Evolutionary conservation across 2,329 filamentous ascomycete species (phyloP).

Genomic region (Fusarium tupiense): DNA sequence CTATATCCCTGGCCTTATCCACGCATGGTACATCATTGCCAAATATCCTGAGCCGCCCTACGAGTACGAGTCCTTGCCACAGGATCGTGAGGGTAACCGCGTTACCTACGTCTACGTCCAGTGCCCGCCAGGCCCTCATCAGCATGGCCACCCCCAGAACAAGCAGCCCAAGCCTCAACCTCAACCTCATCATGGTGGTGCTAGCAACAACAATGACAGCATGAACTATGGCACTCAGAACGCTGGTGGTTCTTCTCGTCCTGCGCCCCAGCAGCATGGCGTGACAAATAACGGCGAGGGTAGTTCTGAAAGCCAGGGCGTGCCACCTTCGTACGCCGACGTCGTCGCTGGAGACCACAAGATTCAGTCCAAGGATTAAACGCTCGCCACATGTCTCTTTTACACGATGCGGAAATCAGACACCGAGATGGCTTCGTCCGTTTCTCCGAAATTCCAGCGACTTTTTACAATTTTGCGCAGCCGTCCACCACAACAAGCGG

Average conservation of each 20-base stretch:
- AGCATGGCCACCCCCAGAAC: conserved; percentile 41
- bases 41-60: conserved; percentile 81
- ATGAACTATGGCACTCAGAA: conserved; percentile 59
- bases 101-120: conserved; percentile 84
- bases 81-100: conserved; percentile 64
- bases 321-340: conserved; percentile 89
- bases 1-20: conserved; percentile 86
- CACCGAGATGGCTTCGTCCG: background rate
- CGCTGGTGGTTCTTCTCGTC: conserved; percentile 36
- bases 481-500: conserved; percentile 25
- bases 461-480: conserved; percentile 17
- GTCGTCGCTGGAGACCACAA: conserved; percentile 92
- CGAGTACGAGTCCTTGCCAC: conserved; percentile 73
- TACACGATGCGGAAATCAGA: background rate
- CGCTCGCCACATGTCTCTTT: background rate
- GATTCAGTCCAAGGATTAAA: conserved; percentile 68
- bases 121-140: conserved; percentile 52
- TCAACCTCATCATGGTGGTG: conserved; percentile 44
- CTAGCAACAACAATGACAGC: conserved; percentile 16
- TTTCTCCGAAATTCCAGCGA: background rate
- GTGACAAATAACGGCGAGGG: conserved; percentile 54
- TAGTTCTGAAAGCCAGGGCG: conserved; percentile 52
- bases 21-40: conserved; percentile 98
- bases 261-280: conserved; percentile 46
- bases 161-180: conserved; percentile 43